Percentiles rank a stretch among this genome's conserved stretches.
These are phyloP conservation scores for Colletotrichum endophyticum DNA, from an alignment of 2,329 filamentous ascomycete species.

Conservation along the genomic window DNA sequence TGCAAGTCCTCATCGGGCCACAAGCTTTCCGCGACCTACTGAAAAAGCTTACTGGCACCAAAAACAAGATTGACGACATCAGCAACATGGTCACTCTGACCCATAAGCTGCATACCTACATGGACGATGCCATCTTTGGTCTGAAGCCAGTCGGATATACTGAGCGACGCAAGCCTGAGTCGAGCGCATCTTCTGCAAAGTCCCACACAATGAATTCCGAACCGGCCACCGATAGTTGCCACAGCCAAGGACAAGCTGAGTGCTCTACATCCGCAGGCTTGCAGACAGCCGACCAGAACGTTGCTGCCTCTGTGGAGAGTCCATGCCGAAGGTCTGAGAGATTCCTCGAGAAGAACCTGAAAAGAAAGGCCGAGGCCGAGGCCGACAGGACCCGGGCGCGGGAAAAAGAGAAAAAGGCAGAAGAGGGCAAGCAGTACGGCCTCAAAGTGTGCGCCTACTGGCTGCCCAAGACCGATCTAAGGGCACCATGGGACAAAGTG, in stretches of 20 bases:
- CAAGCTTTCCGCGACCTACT: too few relatives aligned
- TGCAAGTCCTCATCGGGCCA: background rate
- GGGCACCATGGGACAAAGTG: background rate
- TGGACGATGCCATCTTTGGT: background rate
- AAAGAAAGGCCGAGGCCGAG: background rate
- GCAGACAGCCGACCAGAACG: background rate
- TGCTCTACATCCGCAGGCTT: background rate
- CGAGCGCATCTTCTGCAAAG: background rate
- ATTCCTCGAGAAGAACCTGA: background rate
- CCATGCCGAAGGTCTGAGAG: accelerated
- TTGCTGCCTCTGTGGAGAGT: background rate
- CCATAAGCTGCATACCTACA: background rate
- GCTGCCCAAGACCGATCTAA: background rate
- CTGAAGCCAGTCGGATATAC: accelerated
- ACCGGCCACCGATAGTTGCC: background rate
- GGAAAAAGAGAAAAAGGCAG: background rate
- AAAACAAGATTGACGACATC: too few relatives aligned
- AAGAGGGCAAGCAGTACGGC: too few relatives aligned
- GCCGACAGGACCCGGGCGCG: too few relatives aligned
- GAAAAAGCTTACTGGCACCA: too few relatives aligned
- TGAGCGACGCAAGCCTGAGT: accelerated
- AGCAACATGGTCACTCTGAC: background rate
- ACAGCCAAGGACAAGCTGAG: background rate
- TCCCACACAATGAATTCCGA: background rate
- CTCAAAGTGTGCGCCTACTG: too few relatives aligned